Conservation (phyloP, 176 grass and related monocot genomes). For the Zizania latifolia region DNA sequence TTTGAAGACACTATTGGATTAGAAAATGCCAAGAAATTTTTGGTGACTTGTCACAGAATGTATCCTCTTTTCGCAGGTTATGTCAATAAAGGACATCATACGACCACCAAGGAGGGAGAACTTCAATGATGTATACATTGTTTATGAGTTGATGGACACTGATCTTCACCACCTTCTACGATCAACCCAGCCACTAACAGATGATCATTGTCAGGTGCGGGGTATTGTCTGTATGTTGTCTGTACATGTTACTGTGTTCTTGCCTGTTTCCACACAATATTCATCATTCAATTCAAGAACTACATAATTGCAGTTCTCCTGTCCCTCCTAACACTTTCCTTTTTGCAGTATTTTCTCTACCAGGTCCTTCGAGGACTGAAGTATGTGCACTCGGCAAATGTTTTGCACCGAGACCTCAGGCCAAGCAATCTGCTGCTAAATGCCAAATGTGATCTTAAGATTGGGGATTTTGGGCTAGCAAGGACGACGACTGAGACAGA, state of each 20-base stretch:
- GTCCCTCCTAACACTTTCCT: not conserved
- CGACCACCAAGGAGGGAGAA: slow-evolving; percentile 83
- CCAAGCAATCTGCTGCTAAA: slow-evolving; percentile 88
- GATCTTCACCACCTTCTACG: slow-evolving; percentile 90
- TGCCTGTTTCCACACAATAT: not conserved
- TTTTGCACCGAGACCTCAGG: slow-evolving; percentile 93
- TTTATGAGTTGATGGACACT: slow-evolving; percentile 93
- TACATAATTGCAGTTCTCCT: not conserved
- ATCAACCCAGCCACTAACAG: slow-evolving; percentile 81
- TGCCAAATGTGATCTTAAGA: slow-evolving; percentile 91
- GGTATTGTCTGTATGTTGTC: too few species aligned
- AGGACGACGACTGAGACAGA: slow-evolving; percentile 95
- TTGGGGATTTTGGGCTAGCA: slow-evolving; percentile 85
- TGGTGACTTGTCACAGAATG: slow-evolving; percentile 6
- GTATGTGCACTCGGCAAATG: slow-evolving; percentile 90
- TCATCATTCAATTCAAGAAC: not conserved
- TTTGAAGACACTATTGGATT: not conserved
- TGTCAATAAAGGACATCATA: slow-evolving; percentile 96
- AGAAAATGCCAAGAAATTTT: not conserved
- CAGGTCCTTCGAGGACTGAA: slow-evolving; percentile 90
- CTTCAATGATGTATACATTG: slow-evolving; percentile 97
- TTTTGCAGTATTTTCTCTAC: slow-evolving; percentile 81
- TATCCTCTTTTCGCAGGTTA: slow-evolving; percentile 42
- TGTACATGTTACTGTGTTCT: not conserved
- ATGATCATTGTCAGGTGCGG: slow-evolving; percentile 82